These are phyloP conservation scores for Chaetomiaceae sp. DNA, from an alignment of 2,329 filamentous ascomycete genomes.

Conservation along the genomic window DNA sequence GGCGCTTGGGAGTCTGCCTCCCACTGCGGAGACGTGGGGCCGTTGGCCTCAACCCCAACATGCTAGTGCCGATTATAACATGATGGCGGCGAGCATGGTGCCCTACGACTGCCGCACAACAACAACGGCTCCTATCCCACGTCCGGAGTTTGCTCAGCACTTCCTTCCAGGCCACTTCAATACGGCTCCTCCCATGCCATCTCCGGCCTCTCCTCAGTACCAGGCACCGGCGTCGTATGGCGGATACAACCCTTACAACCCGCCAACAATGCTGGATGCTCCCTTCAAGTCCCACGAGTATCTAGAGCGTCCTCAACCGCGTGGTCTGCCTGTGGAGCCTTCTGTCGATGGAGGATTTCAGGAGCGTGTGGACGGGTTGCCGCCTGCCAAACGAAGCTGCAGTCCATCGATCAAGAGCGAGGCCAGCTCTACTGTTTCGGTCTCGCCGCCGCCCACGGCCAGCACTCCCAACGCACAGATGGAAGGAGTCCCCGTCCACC, in stretches of 20 bases:
- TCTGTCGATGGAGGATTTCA: constrained; percentile 24
- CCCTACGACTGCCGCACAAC: constrained; percentile 45
- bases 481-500: constrained; percentile 44
- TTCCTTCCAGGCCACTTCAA: constrained; percentile 47
- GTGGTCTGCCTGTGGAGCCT: constrained; percentile 31
- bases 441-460: constrained; percentile 33
- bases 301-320: constrained; percentile 28
- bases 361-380: constrained; percentile 22
- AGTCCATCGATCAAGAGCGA: constrained; percentile 37
- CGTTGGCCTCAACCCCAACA: constrained; percentile 50
- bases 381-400: constrained; percentile 32
- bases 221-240: constrained; percentile 38
- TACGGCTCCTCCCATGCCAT: constrained; percentile 38
- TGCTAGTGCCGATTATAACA: constrained; percentile 38
- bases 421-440: constrained; percentile 15
- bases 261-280: constrained; percentile 28
- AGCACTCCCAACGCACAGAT: constrained; percentile 45
- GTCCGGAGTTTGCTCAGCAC: constrained; percentile 42
- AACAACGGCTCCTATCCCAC: constrained; percentile 38
- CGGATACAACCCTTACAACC: constrained; percentile 40
- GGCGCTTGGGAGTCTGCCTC: constrained; percentile 46
- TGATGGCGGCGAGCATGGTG: constrained; percentile 47
- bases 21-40: constrained; percentile 48
- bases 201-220: constrained; percentile 41
- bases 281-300: constrained; percentile 31